Evolutionary conservation across 805 yeast genomes (phyloP), one percentile per base, ranked within the genome.

Genomic region (Tanozyma kutaoensis): DNA sequence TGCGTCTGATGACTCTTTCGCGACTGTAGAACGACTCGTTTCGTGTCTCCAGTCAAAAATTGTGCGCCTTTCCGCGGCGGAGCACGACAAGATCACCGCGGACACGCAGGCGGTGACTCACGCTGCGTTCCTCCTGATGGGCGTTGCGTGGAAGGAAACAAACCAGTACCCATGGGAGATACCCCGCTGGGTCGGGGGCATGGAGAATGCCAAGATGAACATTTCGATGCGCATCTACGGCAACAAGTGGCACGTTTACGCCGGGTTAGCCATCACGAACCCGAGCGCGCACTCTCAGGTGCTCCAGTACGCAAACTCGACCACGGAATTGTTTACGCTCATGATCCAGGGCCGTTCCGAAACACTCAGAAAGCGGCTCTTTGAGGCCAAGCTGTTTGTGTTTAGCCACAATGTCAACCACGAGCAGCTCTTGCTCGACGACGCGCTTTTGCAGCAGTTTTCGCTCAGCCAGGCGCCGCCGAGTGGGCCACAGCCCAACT

Each of bases 21-120:
- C 55, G 10, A 69, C 79, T 42, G 81, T 88, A 2, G 72, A 72
- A 31, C 31, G 63, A 2, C 45, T 85, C 4, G 62, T 86, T 33
- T 55, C 76, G 4, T 81, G 94, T 45, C 63, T 91, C 27, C 59
- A 78, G 17, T 82, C 95, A 9, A 78, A 77, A 36, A 61, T 69
- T 20, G 96, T 85, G 15, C 65, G 72, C 29, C 59, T 91, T 18
- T 63, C 82, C 0, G 94, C 91, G n/a, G 64, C 69, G 28, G 86
- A 86, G 46, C 98, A 91, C 48, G 98, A 91, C 49, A 71, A 68
- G 40, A 88, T 91, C 35, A 88, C 98, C 1, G 98, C 98, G 0
- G 98, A 91, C 48, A 91, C 97, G 2, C 98, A 91, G 50, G 97
- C 97, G 0, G 95, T 88, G 12, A 91, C 98, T 0, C 98, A 91